These are phyloP conservation scores for Talaromyces liani DNA, from an alignment of 495 filamentous ascomycete genomes.

Conservation along the genomic window DNA sequence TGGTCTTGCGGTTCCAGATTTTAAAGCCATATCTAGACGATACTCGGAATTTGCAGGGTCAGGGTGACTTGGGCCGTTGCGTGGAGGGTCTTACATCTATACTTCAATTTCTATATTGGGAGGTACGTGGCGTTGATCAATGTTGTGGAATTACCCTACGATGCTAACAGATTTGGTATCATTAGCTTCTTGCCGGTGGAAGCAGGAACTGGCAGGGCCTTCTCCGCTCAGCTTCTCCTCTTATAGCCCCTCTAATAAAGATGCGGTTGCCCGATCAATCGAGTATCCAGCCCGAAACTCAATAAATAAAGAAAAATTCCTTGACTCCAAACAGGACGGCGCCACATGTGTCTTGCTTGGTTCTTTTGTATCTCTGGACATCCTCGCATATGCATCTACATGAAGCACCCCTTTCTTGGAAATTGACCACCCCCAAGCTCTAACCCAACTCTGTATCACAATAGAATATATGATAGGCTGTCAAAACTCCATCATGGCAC, in stretches of 20 bases:
- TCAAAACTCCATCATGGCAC: not conserved
- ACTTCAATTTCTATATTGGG: slow-evolving; percentile 3
- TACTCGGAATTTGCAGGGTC: not conserved
- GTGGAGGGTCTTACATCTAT: slow-evolving; percentile 6
- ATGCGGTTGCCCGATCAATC: not conserved
- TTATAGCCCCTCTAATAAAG: not conserved
- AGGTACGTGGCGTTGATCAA: not conserved
- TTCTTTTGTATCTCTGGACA: slow-evolving; percentile 4
- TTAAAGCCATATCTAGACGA: not conserved
- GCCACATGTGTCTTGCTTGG: slow-evolving; percentile 2
- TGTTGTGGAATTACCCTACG: not conserved
- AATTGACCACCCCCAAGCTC: not conserved
- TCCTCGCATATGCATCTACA: slow-evolving; percentile 4
- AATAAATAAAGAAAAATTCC: not conserved
- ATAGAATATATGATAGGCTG: not conserved
- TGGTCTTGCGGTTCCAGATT: not conserved
- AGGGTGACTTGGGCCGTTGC: not conserved
- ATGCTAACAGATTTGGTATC: not conserved
- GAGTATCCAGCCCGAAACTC: not conserved
- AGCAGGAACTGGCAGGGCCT: slow-evolving; percentile 3
- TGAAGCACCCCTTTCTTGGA: not conserved
- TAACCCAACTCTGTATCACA: not conserved
- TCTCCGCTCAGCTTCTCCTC: not conserved
- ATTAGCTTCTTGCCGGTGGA: not conserved
- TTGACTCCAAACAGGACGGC: not conserved